phyloP scores from a whole-genome alignment of 1,284 basidiomycete species.

The Leccinum pachyderme region DNA sequence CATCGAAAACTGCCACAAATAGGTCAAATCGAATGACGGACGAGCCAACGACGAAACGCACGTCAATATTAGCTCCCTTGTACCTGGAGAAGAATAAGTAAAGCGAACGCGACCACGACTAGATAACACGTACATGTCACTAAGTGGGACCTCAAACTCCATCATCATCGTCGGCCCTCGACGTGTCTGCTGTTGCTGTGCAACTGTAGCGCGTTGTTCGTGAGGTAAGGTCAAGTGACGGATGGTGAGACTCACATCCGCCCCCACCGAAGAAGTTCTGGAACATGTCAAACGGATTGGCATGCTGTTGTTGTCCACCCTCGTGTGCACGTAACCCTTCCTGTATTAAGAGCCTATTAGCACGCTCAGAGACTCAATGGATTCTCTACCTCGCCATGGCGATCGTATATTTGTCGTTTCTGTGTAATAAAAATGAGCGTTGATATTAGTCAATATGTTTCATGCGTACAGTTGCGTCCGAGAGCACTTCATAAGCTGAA shows the following conservation, averaged over 20 bases:
- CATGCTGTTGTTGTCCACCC: slow-evolving; percentile 62
- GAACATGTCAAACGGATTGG: slow-evolving; percentile 95
- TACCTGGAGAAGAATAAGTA: slow-evolving; percentile 45
- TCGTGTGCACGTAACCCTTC: slow-evolving; percentile 89
- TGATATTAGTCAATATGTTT: background rate
- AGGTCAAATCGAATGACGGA: slow-evolving; percentile 6
- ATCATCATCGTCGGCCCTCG: slow-evolving; percentile 81
- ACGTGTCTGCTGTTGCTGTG: slow-evolving; percentile 53
- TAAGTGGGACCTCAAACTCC: slow-evolving; percentile 84
- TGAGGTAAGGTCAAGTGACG: background rate
- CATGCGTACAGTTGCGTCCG: slow-evolving; percentile 63
- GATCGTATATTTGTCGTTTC: slow-evolving; percentile 91
- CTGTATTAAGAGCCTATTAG: slow-evolving; percentile 34
- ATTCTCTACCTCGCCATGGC: slow-evolving; percentile 74
- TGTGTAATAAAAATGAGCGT: slow-evolving; percentile 31
- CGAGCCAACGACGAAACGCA: slow-evolving; percentile 36
- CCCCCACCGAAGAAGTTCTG: slow-evolving; percentile 89
- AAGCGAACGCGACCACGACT: background rate
- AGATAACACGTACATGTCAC: slow-evolving; percentile 66
- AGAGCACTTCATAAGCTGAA: slow-evolving; percentile 90
- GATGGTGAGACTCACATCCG: slow-evolving; percentile 47
- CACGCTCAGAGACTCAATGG: background rate
- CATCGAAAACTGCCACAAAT: slow-evolving; percentile 72
- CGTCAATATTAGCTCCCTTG: slow-evolving; percentile 79
- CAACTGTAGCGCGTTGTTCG: slow-evolving; percentile 8